Evolutionary conservation across 2,329 filamentous ascomycete species (phyloP).

Genomic region (Colletotrichum noveboracense): DNA sequence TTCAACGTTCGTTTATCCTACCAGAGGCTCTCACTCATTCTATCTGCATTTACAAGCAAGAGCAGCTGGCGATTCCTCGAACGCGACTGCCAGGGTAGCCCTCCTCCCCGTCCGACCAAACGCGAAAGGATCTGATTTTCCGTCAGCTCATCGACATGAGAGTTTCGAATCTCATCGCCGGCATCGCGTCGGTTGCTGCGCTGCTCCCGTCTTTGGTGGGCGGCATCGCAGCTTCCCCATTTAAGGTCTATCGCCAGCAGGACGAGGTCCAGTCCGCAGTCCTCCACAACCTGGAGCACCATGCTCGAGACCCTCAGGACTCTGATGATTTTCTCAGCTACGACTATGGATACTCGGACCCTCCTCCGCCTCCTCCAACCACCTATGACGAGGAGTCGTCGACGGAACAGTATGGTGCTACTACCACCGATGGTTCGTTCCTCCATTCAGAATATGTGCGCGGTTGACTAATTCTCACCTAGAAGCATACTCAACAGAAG

Average conservation of each 20-base stretch:
- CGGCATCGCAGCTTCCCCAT: neutral
- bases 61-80: neutral
- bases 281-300: neutral
- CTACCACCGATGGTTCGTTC: neutral
- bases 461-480: neutral
- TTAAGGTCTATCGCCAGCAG: neutral
- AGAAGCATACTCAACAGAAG: neutral
- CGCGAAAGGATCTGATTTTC: neutral
- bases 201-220: constrained; percentile 29
- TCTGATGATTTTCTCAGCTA: constrained; percentile 1
- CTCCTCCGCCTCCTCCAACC: neutral
- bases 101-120: neutral
- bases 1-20: neutral
- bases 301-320: neutral
- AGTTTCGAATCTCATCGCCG: constrained; percentile 32
- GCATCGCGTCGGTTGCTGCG: constrained; percentile 36
- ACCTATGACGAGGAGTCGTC: constrained; percentile 9
- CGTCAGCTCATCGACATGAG: constrained; percentile 36
- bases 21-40: neutral
- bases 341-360: constrained; percentile 16
- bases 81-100: neutral
- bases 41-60: neutral
- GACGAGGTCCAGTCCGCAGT: neutral
- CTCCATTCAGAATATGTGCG: neutral
- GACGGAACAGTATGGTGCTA: neutral